Evolutionary conservation across 306 rosid species (phyloP).

Genomic region (Benincasa hispida): DNA sequence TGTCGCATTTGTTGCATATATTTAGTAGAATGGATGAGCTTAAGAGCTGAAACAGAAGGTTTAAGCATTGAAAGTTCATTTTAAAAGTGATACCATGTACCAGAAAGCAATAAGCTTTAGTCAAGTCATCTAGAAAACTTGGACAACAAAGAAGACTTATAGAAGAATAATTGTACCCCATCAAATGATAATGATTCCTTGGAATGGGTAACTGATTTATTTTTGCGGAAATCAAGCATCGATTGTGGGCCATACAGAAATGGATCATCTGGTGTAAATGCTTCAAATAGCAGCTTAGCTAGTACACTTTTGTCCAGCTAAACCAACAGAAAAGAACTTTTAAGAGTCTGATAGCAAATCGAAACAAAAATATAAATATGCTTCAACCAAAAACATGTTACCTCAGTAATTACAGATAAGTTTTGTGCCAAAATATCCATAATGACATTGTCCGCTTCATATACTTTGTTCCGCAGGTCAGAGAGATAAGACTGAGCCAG

Average conservation of each 20-base stretch:
- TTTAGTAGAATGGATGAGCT: neutral
- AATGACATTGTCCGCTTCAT: slow-evolving; percentile 29
- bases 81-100: neutral
- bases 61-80: neutral
- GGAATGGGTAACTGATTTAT: slow-evolving; percentile 21
- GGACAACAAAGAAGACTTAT: neutral
- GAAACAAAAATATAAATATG: neutral
- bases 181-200: slow-evolving; percentile 45
- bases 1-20: neutral
- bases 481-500: slow-evolving; percentile 40
- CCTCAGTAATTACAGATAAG: slow-evolving; percentile 51
- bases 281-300: slow-evolving; percentile 45
- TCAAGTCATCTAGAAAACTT: neutral
- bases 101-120: neutral
- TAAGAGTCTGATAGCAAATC: neutral
- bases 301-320: slow-evolving; percentile 57
- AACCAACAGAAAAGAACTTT: slow-evolving; percentile 26
- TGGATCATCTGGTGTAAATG: slow-evolving; percentile 78
- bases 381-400: slow-evolving; percentile 10
- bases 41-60: neutral
- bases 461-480: slow-evolving; percentile 49
- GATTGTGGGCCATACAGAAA: slow-evolving; percentile 75
- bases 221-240: slow-evolving; percentile 34
- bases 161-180: slow-evolving; percentile 24
- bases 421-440: slow-evolving; percentile 46